Evolutionary conservation across 179 eudicot species (phyloP).

Genomic region (Camellia oleifera): DNA sequence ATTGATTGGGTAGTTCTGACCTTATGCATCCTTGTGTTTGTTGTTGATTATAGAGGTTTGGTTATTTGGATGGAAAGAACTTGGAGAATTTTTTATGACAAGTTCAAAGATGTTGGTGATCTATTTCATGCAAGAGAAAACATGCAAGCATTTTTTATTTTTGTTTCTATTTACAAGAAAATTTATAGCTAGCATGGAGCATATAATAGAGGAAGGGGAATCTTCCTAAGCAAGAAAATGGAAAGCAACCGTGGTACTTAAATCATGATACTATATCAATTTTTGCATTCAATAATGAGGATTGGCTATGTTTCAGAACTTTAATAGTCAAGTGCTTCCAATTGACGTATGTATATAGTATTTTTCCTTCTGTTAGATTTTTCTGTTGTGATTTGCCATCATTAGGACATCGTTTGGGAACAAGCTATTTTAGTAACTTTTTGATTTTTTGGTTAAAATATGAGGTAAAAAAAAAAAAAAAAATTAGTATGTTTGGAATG

Average conservation of each 20-base stretch:
- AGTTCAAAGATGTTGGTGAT: too few species aligned
- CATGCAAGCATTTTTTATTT: not conserved
- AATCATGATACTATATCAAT: not conserved
- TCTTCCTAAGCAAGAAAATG: not conserved
- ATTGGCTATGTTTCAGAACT: not conserved
- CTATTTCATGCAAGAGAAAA: too few species aligned
- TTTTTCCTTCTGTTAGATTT: not conserved
- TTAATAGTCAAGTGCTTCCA: not conserved
- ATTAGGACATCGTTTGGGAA: not conserved
- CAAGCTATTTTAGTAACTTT: too few species aligned
- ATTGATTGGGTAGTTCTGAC: too few species aligned
- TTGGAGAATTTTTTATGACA: too few species aligned
- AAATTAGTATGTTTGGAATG: too few species aligned
- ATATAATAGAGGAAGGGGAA: not conserved
- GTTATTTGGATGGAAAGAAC: too few species aligned
- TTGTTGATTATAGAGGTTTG: too few species aligned
- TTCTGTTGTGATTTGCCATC: not conserved
- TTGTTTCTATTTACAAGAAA: not conserved
- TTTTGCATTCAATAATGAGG: not conserved
- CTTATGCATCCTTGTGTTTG: too few species aligned
- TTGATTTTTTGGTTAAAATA: too few species aligned
- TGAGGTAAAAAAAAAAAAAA: too few species aligned
- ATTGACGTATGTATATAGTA: not conserved
- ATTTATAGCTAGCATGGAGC: not conserved
- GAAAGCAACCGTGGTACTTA: not conserved